Base-by-base conservation (phyloP, 306 rosid genomes). In the Castanospermum australe region DNA sequence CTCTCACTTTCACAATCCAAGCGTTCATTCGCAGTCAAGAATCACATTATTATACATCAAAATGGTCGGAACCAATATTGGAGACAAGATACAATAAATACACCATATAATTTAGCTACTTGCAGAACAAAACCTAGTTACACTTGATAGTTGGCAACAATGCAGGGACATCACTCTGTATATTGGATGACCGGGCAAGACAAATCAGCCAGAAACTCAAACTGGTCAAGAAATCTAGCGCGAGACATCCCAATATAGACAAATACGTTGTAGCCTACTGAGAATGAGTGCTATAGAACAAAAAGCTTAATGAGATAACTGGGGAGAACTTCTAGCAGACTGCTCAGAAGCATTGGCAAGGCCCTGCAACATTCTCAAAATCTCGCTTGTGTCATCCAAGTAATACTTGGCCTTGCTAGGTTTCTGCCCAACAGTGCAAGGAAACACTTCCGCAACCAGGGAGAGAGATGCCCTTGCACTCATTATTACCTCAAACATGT, bases 321-420 rank as follows among this genome's bases (percentile, higher is more conserved):
- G 84, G 0, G 78, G 15, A 52, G 82, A 57, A 59, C 4, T 88
- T 73, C 77, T 77, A 80, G 79, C 78, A 1, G 82, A 70, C 13
- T 81, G 88, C 84, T 89, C 93, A 3, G 94, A 88, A 33, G 93
- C 94, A 80, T 68, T 86, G 83, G 89, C 91, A 36, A 93, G 98
- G 35, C 92, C 94, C 14, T 89, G 97, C 82, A 93, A 85, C 98
- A 93, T 91, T 77, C 93, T 89, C 76, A 90, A 81, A 81, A 93
- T 93, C 89, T 91, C 98, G 5, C 87, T 78, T 52, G 97, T 91
- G 92, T 93, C 98, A 25, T 83, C 86, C 80, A 83, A 83, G 67
- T 83, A 83, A 66, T 83, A 83, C 71, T 83, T 78, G 21, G 86
- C 86, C 54, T 83, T 83, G 73, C 83, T 83, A 5, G 86, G 86